Conservation (phyloP, 148 eudicot genomes). For the Nyssa sinensis region DNA sequence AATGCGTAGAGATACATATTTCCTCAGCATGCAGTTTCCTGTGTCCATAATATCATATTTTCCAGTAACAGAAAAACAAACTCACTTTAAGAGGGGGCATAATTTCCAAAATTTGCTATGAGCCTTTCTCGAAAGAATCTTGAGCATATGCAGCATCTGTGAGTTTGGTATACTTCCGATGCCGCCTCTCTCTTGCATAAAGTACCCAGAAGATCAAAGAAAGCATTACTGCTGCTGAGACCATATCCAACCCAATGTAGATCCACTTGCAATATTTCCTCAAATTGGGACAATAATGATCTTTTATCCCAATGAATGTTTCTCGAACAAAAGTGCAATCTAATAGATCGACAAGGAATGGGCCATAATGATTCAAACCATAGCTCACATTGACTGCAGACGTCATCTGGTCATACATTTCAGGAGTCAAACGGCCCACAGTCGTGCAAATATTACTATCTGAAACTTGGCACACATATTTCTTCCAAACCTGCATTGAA, state of each 20-base stretch:
- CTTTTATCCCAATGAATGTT: constrained; percentile 47
- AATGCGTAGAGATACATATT: no score
- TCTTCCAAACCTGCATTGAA: constrained; percentile 45
- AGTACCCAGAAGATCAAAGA: constrained; percentile 80
- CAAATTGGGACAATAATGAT: constrained; percentile 55
- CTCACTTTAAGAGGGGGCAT: background rate
- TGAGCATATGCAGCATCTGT: constrained; percentile 13
- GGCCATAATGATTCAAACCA: constrained; percentile 60
- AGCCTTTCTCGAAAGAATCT: constrained; percentile 19
- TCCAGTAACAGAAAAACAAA: no score
- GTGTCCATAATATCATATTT: no score
- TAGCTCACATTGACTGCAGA: constrained; percentile 49
- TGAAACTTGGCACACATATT: constrained; percentile 43
- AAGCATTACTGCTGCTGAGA: constrained; percentile 68
- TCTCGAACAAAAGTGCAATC: constrained; percentile 76
- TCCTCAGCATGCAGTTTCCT: no score
- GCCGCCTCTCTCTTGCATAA: constrained; percentile 74
- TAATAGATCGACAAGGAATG: constrained; percentile 57
- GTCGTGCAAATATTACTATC: constrained; percentile 40
- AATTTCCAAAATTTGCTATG: background rate
- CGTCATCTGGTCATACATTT: constrained; percentile 55
- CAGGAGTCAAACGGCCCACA: constrained; percentile 69
- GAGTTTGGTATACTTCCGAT: constrained; percentile 61
- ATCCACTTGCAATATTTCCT: constrained; percentile 54
- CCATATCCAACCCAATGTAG: constrained; percentile 62